Base-by-base conservation (phyloP, 2,329 filamentous ascomycete genomes). In the Colletotrichum magnum region DNA sequence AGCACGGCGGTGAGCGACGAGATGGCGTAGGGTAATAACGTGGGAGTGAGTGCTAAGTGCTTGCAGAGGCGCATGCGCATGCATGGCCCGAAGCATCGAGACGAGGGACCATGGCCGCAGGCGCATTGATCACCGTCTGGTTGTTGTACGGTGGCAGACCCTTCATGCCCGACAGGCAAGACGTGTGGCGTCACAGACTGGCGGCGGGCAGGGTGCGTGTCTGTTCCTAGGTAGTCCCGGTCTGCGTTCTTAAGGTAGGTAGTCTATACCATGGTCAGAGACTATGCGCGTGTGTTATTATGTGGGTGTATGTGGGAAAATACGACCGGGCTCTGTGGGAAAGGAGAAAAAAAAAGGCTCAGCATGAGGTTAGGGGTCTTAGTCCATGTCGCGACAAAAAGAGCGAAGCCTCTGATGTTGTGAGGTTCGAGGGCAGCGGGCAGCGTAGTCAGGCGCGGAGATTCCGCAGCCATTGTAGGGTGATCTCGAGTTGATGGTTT, bases 121-220 rank as follows among this genome's bases (percentile, higher is more conserved):
- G 65, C 50, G 54, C 65, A 64, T 68, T 68, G 61, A 43, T 65
- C 48, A 54, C 28, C 12, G 48, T 52, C 48, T 54, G 64, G 45
- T 63, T n/a, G 59, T 32, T 45, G 60, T 50, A 6, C 41, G 66
- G 51, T 41, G 39, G 39, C 32, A 57, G 50, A 18, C 43, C 39
- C 21, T 58, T 65, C 36, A 39, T 69, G 43, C n/a, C 12, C 36
- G 51, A 51, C 47, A 65, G 24, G 66, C 56, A 69, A 66, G 66
- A 69, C 66, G 56, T 56, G 66, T 61, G 66, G 66, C 62, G 51
- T 67, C 63, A 43, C 56, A 66, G 62, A 69, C 21, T 64, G 32
- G 32, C 52, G 21, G 32, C 6, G 32, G 15, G 52, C 43, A 51
- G 66, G 64, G 24, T 67, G 24, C 16, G 50, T 16, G 16, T 36